phyloP scores from a whole-genome alignment of 768 basidiomycete genomes.

The Boletus speciosus region DNA sequence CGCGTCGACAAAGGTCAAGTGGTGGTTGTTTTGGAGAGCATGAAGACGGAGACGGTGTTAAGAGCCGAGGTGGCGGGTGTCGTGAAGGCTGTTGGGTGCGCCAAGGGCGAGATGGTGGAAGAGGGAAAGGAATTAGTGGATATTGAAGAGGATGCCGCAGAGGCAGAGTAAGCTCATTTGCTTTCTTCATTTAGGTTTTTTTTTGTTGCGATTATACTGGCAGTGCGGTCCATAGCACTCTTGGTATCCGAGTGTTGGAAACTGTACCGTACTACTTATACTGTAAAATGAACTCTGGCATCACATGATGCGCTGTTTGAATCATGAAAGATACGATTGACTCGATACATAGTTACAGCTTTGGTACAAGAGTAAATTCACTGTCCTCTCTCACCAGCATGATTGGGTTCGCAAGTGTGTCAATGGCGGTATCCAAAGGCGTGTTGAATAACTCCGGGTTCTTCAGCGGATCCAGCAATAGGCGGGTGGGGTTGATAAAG shows the following conservation, averaged over 20 bases:
- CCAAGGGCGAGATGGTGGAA: slow-evolving; percentile 88
- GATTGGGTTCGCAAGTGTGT: slow-evolving; percentile 1
- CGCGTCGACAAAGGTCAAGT: slow-evolving; percentile 76
- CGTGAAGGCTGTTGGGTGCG: slow-evolving; percentile 69
- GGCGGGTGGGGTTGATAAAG: background rate
- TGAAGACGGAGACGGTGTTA: slow-evolving; percentile 95
- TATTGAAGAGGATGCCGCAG: slow-evolving; percentile 45
- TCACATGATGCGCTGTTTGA: background rate
- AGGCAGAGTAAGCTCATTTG: slow-evolving; percentile 1
- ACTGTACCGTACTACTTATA: background rate
- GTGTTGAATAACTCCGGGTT: slow-evolving; percentile 4
- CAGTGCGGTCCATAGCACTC: background rate
- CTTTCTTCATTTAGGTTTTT: background rate
- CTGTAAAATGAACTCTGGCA: background rate
- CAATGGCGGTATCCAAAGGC: background rate
- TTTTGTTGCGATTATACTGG: background rate
- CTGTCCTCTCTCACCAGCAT: background rate
- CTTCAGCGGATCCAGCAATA: slow-evolving; percentile 3
- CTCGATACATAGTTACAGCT: background rate
- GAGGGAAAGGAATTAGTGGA: slow-evolving; percentile 79
- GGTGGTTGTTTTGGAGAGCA: slow-evolving; percentile 85
- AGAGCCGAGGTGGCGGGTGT: slow-evolving; percentile 66
- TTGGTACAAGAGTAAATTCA: background rate
- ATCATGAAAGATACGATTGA: background rate
- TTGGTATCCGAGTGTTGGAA: background rate